Percentiles rank a stretch among this genome's conserved stretches.
Conservation (phyloP, 805 yeast genomes). For the Candida vartiovaarae region DNA sequence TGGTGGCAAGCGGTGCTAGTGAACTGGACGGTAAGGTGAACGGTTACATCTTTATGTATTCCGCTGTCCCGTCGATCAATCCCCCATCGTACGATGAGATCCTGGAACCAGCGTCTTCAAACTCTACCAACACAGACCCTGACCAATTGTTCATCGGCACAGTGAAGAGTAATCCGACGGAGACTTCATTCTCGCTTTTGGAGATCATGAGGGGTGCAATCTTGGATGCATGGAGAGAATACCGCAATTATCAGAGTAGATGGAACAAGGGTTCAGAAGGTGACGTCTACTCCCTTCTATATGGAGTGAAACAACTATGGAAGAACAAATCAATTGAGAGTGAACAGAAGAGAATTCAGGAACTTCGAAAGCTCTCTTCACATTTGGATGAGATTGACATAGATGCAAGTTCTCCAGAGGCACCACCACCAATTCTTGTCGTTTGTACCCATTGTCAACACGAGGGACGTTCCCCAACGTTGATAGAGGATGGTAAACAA, state of each 20-base stretch:
- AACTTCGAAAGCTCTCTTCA: conserved; percentile 25
- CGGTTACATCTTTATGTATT: conserved; percentile 64
- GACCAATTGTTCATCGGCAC: conserved; percentile 9
- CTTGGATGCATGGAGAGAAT: conserved; percentile 71
- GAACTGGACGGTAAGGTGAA: conserved; percentile 71
- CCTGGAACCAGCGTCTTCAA: conserved; percentile 10
- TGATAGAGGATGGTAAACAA: conserved; percentile 50
- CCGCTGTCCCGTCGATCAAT: conserved; percentile 53
- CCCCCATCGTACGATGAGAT: conserved; percentile 51
- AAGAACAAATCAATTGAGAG: conserved; percentile 29
- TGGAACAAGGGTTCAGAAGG: conserved; percentile 64
- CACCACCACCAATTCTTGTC: conserved; percentile 61
- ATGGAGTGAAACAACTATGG: conserved; percentile 54
- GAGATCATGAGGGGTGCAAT: conserved; percentile 48
- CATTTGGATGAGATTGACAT: conserved; percentile 26
- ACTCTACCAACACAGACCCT: conserved; percentile 2
- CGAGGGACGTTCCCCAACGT: conserved; percentile 50
- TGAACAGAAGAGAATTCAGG: conserved; percentile 24
- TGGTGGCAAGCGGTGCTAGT: conserved; percentile 75
- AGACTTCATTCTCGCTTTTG: conserved; percentile 20
- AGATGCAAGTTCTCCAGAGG: conserved; percentile 31
- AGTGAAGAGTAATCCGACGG: conserved; percentile 10
- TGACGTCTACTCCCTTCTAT: conserved; percentile 55
- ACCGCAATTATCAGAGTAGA: conserved; percentile 41
- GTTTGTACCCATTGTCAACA: conserved; percentile 58